Base-by-base conservation (phyloP, 192 early-diverging fungal genomes). In the Backusella sp. region DNA sequence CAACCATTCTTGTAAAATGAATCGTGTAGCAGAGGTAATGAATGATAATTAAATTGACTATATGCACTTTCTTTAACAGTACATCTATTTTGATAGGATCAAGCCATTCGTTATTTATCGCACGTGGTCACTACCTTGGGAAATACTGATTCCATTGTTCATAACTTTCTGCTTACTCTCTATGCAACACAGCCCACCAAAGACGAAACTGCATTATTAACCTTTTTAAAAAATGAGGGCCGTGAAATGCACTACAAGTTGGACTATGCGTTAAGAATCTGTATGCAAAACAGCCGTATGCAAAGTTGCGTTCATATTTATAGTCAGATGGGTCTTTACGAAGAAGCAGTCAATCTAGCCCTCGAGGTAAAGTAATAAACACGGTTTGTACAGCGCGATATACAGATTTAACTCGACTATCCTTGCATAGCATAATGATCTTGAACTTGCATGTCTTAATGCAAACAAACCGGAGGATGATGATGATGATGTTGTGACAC, bases 221-320 rank as follows among this genome's bases (percentile, higher is more conserved):
- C 77, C 26, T 99, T 96, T 82, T 83, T 99, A 81, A 87, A 84
- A 4, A 86, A 84, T 42, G 88, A 92, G 80, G 93, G 93, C 44
- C 88, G 89, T 52, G 86, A 92, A 11, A 94, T 93, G 86, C 85
- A 92, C 39, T 99, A 94, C 81, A 94, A 97, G 67, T 84, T 93
- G 6, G 96, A 96, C 78, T 97, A 97, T 81, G 96, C 96, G 0
- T 76, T 99, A 42, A 85, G 97, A 39, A 86, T 98, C 52, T 97
- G 96, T 79, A 94, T 88, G 37, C 92, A 94, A 35, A 89, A 91
- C 75, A 84, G 90, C 26, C 89, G 96, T 37, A 89, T 93, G 35
- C 93, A 94, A 78, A 93, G 94, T 68, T 96, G 93, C 77, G 93
- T 99, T 41, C 88, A 95, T 73, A 85, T 99, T 42, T 98, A 96